Evolutionary conservation across 345 rosid species (phyloP).

Genomic region (Brassica cretica): DNA sequence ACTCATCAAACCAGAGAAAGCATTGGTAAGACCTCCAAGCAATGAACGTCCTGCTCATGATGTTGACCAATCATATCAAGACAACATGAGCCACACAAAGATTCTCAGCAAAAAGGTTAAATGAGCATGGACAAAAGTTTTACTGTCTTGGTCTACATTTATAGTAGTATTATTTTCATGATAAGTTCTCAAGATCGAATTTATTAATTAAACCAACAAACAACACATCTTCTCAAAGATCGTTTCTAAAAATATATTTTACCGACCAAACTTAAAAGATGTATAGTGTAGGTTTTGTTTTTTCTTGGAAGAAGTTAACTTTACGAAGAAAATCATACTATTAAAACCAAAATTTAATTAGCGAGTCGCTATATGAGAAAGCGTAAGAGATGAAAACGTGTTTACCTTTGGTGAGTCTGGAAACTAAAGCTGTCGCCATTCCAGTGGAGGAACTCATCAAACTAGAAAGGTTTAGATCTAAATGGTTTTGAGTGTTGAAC

Average conservation of each 20-base stretch:
- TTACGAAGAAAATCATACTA: neutral
- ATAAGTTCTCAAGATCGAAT: neutral
- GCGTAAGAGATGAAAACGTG: neutral
- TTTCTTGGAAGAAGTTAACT: neutral
- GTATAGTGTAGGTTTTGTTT: neutral
- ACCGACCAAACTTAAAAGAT: neutral
- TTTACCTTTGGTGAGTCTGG: slow-evolving; percentile 28
- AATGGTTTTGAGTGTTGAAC: neutral
- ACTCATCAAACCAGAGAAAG: slow-evolving; percentile 9
- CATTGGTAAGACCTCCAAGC: slow-evolving; percentile 49
- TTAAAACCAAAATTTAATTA: neutral
- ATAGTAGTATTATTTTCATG: neutral
- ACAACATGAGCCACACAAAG: neutral
- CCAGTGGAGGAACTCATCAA: neutral
- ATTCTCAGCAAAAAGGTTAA: neutral
- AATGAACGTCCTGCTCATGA: slow-evolving; percentile 40
- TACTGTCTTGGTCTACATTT: neutral
- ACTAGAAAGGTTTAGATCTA: neutral
- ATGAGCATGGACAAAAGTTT: neutral
- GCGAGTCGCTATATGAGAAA: neutral
- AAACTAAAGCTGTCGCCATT: slow-evolving; percentile 39
- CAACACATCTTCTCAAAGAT: neutral
- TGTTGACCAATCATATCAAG: neutral
- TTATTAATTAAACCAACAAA: neutral
- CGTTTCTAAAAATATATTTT: neutral